Evolutionary conservation across 441 rosid species (phyloP).

Genomic region (Eutrema salsugineum): DNA sequence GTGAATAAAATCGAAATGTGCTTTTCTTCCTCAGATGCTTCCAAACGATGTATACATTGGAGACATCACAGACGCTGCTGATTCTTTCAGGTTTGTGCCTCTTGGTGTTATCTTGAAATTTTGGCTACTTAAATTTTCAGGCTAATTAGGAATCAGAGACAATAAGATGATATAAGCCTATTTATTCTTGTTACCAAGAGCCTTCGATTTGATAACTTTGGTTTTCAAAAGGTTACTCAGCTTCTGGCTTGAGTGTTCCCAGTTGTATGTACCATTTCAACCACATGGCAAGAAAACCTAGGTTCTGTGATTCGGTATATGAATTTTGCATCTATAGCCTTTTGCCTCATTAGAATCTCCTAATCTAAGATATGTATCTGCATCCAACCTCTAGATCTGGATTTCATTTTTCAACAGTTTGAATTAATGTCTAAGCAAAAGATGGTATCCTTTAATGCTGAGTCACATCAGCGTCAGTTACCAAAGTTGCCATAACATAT

Average conservation of each 20-base stretch:
- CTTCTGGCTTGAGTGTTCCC: too few species aligned
- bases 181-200: background rate
- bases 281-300: too few species aligned
- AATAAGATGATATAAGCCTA: background rate
- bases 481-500: background rate
- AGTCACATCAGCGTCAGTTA: background rate
- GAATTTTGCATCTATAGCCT: too few species aligned
- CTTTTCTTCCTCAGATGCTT: conserved; percentile 56
- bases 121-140: background rate
- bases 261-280: too few species aligned
- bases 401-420: background rate
- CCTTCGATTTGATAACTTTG: background rate
- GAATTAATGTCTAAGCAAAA: background rate
- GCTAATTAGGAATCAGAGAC: background rate
- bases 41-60: conserved; percentile 76
- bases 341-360: too few species aligned
- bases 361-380: conserved; percentile 1
- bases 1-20: background rate
- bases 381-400: background rate
- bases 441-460: background rate
- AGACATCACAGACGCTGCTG: conserved; percentile 74
- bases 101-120: conserved; percentile 7
- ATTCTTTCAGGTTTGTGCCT: conserved; percentile 70
- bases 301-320: too few species aligned
- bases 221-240: too few species aligned